A percentile compares a stretch with the other conserved stretches of the same genome.
Evolutionary conservation across 2,329 filamentous ascomycete species (phyloP).

Genomic region (Gaeumannomyces tritici): DNA sequence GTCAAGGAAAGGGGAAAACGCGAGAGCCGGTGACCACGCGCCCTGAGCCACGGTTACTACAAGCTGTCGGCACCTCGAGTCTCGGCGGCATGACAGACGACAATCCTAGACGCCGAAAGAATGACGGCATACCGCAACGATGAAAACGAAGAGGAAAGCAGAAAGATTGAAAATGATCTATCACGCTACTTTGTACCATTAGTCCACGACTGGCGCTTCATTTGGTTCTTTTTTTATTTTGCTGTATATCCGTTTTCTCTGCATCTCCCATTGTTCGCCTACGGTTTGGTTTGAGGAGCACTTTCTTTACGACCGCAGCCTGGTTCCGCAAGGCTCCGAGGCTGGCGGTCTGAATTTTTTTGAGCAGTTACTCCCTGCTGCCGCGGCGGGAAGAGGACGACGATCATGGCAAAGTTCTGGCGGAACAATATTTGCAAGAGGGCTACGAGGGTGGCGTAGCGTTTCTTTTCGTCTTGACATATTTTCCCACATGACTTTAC

Average conservation of each 20-base stretch:
- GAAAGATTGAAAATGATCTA: neutral
- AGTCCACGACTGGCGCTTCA: neutral
- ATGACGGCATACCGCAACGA: neutral
- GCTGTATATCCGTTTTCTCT: neutral
- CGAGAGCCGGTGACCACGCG: constrained; percentile 1
- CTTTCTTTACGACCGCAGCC: neutral
- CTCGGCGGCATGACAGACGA: neutral
- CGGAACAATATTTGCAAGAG: neutral
- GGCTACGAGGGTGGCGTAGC: neutral
- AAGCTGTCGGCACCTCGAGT: neutral
- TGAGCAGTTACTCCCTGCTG: neutral
- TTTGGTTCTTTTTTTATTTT: constrained; percentile 1
- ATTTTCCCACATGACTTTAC: neutral
- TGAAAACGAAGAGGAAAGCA: neutral
- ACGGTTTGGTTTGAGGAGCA: neutral
- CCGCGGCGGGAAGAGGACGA: neutral
- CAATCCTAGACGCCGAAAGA: neutral
- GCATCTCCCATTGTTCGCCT: neutral
- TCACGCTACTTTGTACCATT: neutral
- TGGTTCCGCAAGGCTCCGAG: neutral
- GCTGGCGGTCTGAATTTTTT: neutral
- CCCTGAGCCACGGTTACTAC: neutral
- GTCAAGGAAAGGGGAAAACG: neutral
- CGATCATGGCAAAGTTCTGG: neutral
- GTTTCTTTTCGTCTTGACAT: neutral